phyloP scores from a whole-genome alignment of 441 rosid species.

The Euphorbia schlechtendalii region DNA sequence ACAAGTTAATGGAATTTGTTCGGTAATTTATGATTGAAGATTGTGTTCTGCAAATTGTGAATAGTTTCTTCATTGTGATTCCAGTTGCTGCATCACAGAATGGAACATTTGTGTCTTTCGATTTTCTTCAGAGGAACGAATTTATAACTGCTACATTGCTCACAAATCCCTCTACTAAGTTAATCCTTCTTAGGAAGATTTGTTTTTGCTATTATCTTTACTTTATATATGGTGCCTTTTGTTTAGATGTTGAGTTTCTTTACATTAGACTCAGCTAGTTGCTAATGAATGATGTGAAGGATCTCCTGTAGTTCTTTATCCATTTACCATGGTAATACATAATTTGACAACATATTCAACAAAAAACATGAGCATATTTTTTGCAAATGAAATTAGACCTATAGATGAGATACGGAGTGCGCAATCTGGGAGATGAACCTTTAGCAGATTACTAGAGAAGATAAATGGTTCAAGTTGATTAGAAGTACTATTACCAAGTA shows the following conservation, averaged over 20 bases:
- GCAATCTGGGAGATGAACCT: too few relatives aligned
- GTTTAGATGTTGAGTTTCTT: not conserved
- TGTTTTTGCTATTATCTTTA: not conserved
- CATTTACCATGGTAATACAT: not conserved
- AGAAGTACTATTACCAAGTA: too few relatives aligned
- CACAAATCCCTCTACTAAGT: not conserved
- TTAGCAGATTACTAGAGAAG: too few relatives aligned
- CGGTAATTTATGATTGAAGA: not conserved
- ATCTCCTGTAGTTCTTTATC: not conserved
- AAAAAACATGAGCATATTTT: not conserved
- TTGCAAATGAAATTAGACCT: not conserved
- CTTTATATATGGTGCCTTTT: not conserved
- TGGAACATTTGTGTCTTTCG: conserved; percentile 62
- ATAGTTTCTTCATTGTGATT: conserved; percentile 18
- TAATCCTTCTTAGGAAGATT: not conserved
- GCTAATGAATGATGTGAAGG: not conserved
- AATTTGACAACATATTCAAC: not conserved
- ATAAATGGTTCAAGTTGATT: too few relatives aligned
- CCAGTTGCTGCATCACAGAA: conserved; percentile 53
- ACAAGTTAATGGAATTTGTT: too few relatives aligned
- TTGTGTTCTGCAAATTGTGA: not conserved
- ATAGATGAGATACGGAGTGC: not conserved
- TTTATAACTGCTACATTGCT: conserved; percentile 65
- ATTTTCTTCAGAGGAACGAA: conserved; percentile 83
- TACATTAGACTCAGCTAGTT: not conserved